A percentile compares a stretch with the other conserved stretches of the same genome.
Conservation (phyloP, 371 early-diverging fungal genomes). For the Rhizopus arrhizus region DNA sequence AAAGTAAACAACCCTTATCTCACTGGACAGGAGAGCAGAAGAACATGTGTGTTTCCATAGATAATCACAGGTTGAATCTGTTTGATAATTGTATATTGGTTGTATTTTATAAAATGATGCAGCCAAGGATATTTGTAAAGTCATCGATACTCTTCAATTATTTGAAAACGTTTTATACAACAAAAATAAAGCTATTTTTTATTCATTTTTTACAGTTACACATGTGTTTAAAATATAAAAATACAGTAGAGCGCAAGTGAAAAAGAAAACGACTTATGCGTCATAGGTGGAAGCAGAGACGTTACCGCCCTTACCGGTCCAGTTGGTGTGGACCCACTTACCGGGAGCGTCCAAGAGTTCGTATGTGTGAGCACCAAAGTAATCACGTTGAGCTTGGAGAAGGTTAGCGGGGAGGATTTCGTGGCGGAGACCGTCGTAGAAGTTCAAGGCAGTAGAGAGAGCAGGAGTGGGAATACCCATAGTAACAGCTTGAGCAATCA, state of each 20-base stretch:
- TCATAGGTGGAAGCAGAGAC: constrained; percentile 60
- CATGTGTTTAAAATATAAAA: constrained; percentile 2
- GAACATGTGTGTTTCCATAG: too few species aligned
- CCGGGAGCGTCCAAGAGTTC: constrained; percentile 82
- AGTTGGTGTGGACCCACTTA: constrained; percentile 92
- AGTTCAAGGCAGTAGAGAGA: constrained; percentile 89
- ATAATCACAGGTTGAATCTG: too few species aligned
- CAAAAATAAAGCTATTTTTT: not conserved
- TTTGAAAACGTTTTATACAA: too few species aligned
- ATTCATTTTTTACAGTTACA: not conserved
- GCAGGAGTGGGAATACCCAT: constrained; percentile 94
- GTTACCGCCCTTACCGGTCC: constrained; percentile 89
- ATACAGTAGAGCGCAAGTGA: constrained; percentile 6
- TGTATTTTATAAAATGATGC: too few species aligned
- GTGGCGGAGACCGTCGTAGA: constrained; percentile 96
- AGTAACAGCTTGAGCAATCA: constrained; percentile 80
- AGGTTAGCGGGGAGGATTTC: constrained; percentile 93
- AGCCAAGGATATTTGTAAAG: too few species aligned
- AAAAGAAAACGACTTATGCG: constrained; percentile 28
- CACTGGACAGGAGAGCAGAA: too few species aligned
- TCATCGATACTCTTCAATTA: too few species aligned
- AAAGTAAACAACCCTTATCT: too few species aligned
- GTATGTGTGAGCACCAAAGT: constrained; percentile 98
- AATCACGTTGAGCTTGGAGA: constrained; percentile 97
- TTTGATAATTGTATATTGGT: too few species aligned